Percentiles rank a stretch among this genome's conserved stretches.
Evolutionary conservation across 108 stramenopile genomes (phyloP).

Genomic region (Chaetoceros muelleri): DNA sequence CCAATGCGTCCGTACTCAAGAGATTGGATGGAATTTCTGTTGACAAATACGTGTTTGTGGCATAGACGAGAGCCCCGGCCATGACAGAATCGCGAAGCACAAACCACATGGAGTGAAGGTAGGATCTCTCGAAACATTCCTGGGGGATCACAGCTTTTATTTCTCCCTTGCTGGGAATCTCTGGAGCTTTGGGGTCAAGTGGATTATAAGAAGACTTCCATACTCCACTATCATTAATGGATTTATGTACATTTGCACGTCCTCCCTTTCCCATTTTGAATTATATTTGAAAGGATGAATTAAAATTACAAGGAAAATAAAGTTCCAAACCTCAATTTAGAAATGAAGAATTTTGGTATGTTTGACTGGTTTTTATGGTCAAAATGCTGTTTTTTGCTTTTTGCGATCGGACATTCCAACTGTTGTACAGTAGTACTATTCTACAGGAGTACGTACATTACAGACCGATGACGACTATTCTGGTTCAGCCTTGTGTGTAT

Average conservation of each 20-base stretch:
- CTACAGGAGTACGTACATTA: too few relatives aligned
- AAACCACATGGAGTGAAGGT: conserved; percentile 75
- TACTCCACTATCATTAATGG: conserved; percentile 16
- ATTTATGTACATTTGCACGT: conserved; percentile 12
- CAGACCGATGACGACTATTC: too few relatives aligned
- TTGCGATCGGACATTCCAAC: too few relatives aligned
- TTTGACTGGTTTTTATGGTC: too few relatives aligned
- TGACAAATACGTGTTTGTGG: conserved; percentile 51
- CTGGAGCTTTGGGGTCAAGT: conserved; percentile 64
- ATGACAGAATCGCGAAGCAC: conserved; percentile 72
- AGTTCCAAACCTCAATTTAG: too few relatives aligned
- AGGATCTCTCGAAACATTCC: conserved; percentile 91
- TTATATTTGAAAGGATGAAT: too few relatives aligned
- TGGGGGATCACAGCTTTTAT: conserved; percentile 82
- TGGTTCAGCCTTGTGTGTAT: too few relatives aligned
- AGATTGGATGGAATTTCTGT: conserved; percentile 61
- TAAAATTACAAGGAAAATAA: too few relatives aligned
- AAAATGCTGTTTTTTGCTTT: too few relatives aligned
- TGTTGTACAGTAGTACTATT: too few relatives aligned
- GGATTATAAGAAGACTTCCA: conserved; percentile 84
- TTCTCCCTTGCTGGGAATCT: conserved; percentile 80
- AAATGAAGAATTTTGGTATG: too few relatives aligned
- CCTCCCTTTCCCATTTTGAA: conserved; percentile 48
- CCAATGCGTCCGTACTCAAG: conserved; percentile 24
- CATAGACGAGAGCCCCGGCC: conserved; percentile 73